phyloP scores from a whole-genome alignment of 2,329 filamentous ascomycete genomes.

The Xylaria arbuscula region DNA sequence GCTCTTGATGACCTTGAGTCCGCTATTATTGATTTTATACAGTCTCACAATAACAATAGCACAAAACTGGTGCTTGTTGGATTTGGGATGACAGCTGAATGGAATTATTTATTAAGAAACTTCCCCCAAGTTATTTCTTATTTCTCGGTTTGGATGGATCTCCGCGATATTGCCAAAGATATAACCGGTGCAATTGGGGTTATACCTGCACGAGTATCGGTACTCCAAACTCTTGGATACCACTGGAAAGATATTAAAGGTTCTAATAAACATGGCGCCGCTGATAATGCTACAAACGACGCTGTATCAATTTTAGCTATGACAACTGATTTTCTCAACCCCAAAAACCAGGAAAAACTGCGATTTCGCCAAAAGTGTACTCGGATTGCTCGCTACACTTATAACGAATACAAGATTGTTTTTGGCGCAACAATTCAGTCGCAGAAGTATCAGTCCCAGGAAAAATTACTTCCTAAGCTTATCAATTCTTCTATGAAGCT shows the following conservation, averaged over 20 bases:
- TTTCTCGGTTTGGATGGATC: constrained; percentile 26
- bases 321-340: constrained; percentile 9
- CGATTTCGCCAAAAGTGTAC: constrained; percentile 16
- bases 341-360: constrained; percentile 16
- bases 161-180: constrained; percentile 26
- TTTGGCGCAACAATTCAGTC: constrained; percentile 19
- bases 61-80: constrained; percentile 21
- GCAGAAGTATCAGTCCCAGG: too few species aligned
- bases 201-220: constrained; percentile 13
- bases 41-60: constrained; percentile 6
- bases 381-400: constrained; percentile 3
- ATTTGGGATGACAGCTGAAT: constrained; percentile 29
- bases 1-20: constrained; percentile 15
- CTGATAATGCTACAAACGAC: constrained; percentile 14
- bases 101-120: constrained; percentile 15
- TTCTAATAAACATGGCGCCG: constrained; percentile 7
- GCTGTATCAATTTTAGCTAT: constrained; percentile 23
- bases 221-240: constrained; percentile 18
- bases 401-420: constrained; percentile 1
- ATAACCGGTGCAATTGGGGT: constrained; percentile 1
- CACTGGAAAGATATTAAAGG: constrained; percentile 19
- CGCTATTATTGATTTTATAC: constrained; percentile 17
- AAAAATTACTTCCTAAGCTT: constrained; percentile 10
- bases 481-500: constrained; percentile 18
- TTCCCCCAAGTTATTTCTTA: constrained; percentile 19